Conservation (phyloP, 768 basidiomycete species). For the Pleurotus cornucopiae region DNA sequence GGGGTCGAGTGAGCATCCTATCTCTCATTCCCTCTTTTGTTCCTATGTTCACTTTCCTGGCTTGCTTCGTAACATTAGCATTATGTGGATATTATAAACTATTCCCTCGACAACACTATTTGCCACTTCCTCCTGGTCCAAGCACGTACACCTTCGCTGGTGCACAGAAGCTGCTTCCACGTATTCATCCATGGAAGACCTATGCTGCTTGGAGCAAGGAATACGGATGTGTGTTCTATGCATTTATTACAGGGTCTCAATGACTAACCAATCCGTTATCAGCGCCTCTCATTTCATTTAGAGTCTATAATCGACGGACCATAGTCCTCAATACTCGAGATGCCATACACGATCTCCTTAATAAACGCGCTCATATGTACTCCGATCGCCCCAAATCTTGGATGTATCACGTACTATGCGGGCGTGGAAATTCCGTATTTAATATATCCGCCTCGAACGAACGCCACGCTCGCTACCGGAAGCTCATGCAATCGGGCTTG, state of each 20-base stretch:
- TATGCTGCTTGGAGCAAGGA: slow-evolving; percentile 20
- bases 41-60: background rate
- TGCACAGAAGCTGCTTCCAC: slow-evolving; percentile 17
- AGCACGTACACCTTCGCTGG: slow-evolving; percentile 18
- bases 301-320: slow-evolving; percentile 37
- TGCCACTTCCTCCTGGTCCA: slow-evolving; percentile 25
- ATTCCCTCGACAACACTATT: background rate
- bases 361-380: slow-evolving; percentile 46
- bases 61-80: background rate
- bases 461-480: slow-evolving; percentile 37
- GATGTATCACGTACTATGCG: slow-evolving; percentile 41
- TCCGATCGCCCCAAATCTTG: slow-evolving; percentile 48
- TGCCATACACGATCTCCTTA: slow-evolving; percentile 44
- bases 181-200: slow-evolving; percentile 22
- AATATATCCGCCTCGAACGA: slow-evolving; percentile 36
- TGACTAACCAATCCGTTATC: background rate
- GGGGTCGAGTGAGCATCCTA: background rate
- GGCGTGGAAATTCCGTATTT: slow-evolving; percentile 36
- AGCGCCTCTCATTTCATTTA: slow-evolving; percentile 46
- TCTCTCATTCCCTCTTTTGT: background rate
- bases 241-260: background rate
- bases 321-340: slow-evolving; percentile 45
- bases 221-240: slow-evolving; percentile 15
- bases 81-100: background rate
- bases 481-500: slow-evolving; percentile 32